phyloP scores from a whole-genome alignment of 768 basidiomycete species.

The Leccinum boreale region DNA sequence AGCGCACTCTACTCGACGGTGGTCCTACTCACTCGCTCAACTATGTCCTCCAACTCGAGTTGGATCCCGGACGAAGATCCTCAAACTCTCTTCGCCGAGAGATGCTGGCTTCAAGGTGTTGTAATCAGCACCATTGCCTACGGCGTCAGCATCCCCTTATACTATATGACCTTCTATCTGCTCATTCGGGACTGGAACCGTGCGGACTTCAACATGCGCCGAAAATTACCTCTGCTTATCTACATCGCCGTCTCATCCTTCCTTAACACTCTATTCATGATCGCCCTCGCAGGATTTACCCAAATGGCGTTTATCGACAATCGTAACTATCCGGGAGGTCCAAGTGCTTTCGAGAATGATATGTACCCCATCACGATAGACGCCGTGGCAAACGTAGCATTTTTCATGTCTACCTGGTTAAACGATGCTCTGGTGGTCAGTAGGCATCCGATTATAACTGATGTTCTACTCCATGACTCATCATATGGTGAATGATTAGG shows the following conservation, averaged over 20 bases:
- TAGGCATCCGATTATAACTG: not conserved
- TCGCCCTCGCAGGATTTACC: not conserved
- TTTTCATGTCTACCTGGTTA: not conserved
- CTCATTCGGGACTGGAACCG: not conserved
- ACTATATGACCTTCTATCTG: not conserved
- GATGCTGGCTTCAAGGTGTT: not conserved
- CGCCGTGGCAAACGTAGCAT: not conserved
- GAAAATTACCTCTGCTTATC: not conserved
- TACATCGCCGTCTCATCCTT: not conserved
- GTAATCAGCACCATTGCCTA: not conserved
- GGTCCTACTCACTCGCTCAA: not conserved
- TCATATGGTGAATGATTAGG: not conserved
- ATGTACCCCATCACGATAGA: not conserved
- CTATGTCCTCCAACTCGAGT: not conserved
- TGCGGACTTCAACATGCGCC: not conserved
- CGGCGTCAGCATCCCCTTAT: not conserved
- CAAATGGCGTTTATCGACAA: not conserved
- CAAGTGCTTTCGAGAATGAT: not conserved
- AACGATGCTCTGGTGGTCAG: not conserved
- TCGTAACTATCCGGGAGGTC: not conserved
- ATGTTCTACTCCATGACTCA: not conserved
- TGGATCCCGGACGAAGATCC: not conserved
- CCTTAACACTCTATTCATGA: not conserved
- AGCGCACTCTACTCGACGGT: not conserved
- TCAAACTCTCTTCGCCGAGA: not conserved